Percentiles rank a stretch among this genome's conserved stretches.
Evolutionary conservation across 139 green algal genomes (phyloP).

Genomic region (Tetraselmis chui): DNA sequence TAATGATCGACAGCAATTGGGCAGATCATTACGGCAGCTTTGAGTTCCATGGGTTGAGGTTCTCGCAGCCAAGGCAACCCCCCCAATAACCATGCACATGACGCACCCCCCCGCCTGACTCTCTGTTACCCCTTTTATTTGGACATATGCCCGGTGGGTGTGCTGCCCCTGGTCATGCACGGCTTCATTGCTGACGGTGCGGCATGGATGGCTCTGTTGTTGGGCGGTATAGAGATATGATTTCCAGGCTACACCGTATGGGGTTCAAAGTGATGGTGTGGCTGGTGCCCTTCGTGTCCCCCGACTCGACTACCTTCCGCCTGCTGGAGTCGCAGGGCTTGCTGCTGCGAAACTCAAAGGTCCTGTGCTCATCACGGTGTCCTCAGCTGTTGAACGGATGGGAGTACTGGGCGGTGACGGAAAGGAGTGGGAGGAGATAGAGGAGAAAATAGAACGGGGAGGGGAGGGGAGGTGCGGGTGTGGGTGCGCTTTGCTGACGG

Average conservation of each 20-base stretch:
- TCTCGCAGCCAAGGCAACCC: not conserved
- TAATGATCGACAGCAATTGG: conserved; percentile 3
- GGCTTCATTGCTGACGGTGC: no score
- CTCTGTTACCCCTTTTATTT: not conserved
- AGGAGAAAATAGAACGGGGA: no score
- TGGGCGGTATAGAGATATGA: not conserved
- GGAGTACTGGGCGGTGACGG: no score
- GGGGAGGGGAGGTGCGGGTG: not conserved
- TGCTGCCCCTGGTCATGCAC: not conserved
- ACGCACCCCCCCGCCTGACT: no score
- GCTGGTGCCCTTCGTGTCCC: not conserved
- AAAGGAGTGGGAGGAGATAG: no score
- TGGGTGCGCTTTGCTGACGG: no score
- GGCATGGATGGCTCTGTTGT: no score
- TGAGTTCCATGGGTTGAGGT: not conserved
- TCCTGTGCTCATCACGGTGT: not conserved
- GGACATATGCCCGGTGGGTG: not conserved
- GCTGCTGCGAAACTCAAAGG: not conserved
- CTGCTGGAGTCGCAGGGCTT: not conserved
- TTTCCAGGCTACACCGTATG: not conserved
- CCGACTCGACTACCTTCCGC: conserved; percentile 1
- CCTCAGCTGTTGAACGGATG: not conserved
- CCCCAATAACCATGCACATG: no score
- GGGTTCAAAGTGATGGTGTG: conserved; percentile 6
- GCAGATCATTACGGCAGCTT: not conserved